Percentiles rank a stretch among this genome's conserved stretches.
phyloP scores from a whole-genome alignment of 352 stramenopile genomes.

The Phytopythium litorale region DNA sequence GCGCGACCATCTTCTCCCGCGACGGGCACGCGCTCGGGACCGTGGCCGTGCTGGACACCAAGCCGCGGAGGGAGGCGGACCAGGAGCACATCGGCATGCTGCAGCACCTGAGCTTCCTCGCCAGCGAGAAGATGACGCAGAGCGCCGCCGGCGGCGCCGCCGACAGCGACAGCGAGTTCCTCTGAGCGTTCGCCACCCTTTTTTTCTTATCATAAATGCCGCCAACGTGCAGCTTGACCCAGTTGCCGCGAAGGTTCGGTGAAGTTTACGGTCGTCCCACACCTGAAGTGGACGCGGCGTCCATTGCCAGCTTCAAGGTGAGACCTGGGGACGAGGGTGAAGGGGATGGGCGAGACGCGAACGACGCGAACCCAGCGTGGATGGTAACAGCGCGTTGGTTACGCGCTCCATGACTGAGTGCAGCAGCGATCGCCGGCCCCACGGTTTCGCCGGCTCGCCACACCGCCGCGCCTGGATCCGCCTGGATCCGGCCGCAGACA shows the following conservation, averaged over 20 bases:
- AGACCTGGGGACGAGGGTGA: neutral
- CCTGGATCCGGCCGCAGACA: no score
- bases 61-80: conserved; percentile 68
- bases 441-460: neutral
- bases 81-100: conserved; percentile 87
- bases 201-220: neutral
- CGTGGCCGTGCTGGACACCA: conserved; percentile 83
- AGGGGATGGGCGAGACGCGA: neutral
- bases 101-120: conserved; percentile 83
- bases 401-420: no score
- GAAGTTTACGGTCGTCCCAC: no score
- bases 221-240: no score
- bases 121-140: conserved; percentile 87
- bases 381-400: neutral
- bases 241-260: no score
- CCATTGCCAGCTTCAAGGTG: conserved; percentile 1
- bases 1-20: conserved; percentile 76
- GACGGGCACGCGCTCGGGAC: conserved; percentile 78
- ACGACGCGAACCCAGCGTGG: neutral
- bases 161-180: conserved; percentile 78
- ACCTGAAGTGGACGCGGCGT: conserved; percentile 9
- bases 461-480: no score
- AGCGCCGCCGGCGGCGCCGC: conserved; percentile 59
- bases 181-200: conserved; percentile 9
- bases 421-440: neutral